Base-by-base conservation (phyloP, 139 green algal genomes). In the Tetraselmis chui region DNA sequence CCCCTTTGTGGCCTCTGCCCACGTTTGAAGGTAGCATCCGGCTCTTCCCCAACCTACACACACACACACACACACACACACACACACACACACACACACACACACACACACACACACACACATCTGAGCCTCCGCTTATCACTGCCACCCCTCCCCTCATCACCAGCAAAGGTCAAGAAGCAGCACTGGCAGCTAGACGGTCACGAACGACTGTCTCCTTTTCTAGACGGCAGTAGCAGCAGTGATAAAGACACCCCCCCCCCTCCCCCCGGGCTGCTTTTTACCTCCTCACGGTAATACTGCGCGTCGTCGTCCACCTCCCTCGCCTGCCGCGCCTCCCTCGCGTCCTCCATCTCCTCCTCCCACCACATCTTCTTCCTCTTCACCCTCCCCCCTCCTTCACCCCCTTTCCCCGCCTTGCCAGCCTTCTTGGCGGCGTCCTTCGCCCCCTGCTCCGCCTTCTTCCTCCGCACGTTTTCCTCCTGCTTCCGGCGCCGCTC, bases 401-500 rank as follows among this genome's bases (percentile, higher is more conserved):
- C n/a, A n/a, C n/a, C n/a, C 32, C 83, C 67, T 67, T 85, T 80
- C 76, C 76, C 67, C 67, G 81, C 0, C 59, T 76, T 0, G 1
- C 75, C 29, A 32, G 76, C 11, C n/a, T 75, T 75, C 58, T 79
- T 67, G 18, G 59, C 75, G n/a, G 59, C 74, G 1, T 76, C 59
- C 29, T 59, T 45, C 11, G 59, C 80, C 26, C 29, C 78, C 0
- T 76, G 30, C 25, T 87, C 81, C 22, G 85, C 84, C 32, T 87
- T 77, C 83, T 95, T 94, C 28, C 85, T 82, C 32, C 79, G 75
- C 30, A 95, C 89, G 83, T 96, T 95, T 28, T 86, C 89, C 67
- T 93, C 91, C 89, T 89, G 92, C 83, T 93, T 84, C 80, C 82
- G 84, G 28, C 90, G 85, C 75, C 93, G 89, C 86, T 92, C 75